These are phyloP conservation scores for Botrytis squamosa DNA, from an alignment of 2,329 filamentous ascomycete genomes.

Conservation along the genomic window DNA sequence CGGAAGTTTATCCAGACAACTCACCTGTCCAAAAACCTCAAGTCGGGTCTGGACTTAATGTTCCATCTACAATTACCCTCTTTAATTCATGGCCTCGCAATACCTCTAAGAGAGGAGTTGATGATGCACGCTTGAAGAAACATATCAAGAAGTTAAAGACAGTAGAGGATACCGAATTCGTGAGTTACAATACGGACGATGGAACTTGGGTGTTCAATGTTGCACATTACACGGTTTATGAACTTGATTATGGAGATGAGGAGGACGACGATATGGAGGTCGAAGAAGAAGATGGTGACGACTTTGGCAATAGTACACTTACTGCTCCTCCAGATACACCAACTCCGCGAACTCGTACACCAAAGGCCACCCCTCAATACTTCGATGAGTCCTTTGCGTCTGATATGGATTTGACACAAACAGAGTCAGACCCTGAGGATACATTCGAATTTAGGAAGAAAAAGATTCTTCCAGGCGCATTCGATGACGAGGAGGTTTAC, in stretches of 20 bases:
- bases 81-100: conserved; percentile 90
- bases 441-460: conserved; percentile 40
- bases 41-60: conserved; percentile 84
- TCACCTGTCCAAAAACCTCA: conserved; percentile 71
- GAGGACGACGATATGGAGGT: conserved; percentile 65
- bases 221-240: conserved; percentile 96
- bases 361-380: conserved; percentile 23
- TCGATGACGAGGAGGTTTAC: conserved; percentile 60
- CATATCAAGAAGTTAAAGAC: conserved; percentile 79
- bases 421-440: conserved; percentile 40
- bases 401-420: conserved; percentile 41
- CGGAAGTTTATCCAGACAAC: conserved; percentile 75
- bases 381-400: conserved; percentile 39
- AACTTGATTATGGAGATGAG: conserved; percentile 73
- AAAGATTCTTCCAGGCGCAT: conserved; percentile 71
- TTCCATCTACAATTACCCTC: conserved; percentile 82
- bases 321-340: conserved; percentile 46
- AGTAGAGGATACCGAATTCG: conserved; percentile 77
- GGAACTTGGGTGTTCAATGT: conserved; percentile 91
- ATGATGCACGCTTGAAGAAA: conserved; percentile 68
- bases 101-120: conserved; percentile 60
- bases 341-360: conserved; percentile 42
- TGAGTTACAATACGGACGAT: conserved; percentile 73
- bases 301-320: conserved; percentile 50
- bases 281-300: conserved; percentile 48